Evolutionary conservation across 164 flowering plant species (phyloP).

Genomic region (Malania oleifera): DNA sequence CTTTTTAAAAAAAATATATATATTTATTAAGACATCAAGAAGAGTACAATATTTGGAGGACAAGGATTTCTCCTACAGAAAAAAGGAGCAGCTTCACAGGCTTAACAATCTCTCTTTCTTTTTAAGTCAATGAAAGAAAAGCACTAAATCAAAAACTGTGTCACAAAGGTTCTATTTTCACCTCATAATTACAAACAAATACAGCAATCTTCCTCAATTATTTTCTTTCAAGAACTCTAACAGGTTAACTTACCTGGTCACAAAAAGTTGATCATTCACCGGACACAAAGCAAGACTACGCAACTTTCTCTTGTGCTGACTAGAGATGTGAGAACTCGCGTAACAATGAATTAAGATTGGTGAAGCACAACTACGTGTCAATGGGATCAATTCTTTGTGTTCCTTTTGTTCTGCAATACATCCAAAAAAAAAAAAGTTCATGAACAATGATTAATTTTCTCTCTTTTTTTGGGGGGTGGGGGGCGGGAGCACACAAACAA

Average conservation of each 20-base stretch:
- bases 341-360: slow-evolving; percentile 42
- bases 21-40: too few species aligned
- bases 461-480: too few species aligned
- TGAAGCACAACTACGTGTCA: slow-evolving; percentile 41
- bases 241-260: slow-evolving; percentile 57
- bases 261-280: slow-evolving; percentile 74
- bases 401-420: slow-evolving; percentile 62
- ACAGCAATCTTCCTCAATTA: neutral
- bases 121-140: too few species aligned
- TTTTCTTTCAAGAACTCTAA: neutral
- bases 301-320: slow-evolving; percentile 91
- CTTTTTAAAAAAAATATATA: too few species aligned
- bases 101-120: too few species aligned
- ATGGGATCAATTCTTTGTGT: slow-evolving; percentile 61
- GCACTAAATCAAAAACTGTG: neutral
- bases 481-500: neutral
- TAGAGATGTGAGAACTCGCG: slow-evolving; percentile 45
- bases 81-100: too few species aligned
- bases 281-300: slow-evolving; percentile 75
- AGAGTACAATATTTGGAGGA: too few species aligned
- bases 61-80: too few species aligned
- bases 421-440: slow-evolving; percentile 7
- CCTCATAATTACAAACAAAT: neutral
- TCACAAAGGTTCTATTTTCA: neutral
- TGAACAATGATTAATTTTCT: neutral